Conservation (phyloP, 495 filamentous ascomycete species). For the Lindgomyces ingoldianus region DNA sequence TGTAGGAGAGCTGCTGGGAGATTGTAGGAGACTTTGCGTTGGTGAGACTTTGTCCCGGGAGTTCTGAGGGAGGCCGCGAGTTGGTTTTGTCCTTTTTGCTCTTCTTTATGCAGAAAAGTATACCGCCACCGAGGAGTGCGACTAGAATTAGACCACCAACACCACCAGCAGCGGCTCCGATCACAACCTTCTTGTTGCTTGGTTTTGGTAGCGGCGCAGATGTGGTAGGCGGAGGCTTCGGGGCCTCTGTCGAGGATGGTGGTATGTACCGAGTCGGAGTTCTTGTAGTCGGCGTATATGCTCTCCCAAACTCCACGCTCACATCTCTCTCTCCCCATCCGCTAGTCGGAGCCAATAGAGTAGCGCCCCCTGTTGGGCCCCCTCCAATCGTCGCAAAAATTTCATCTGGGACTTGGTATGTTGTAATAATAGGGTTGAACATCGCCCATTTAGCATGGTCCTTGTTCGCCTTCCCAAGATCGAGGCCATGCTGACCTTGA, state of each 20-base stretch:
- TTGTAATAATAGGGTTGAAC: constrained; percentile 44
- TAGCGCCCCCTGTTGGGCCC: constrained; percentile 8
- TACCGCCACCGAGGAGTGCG: neutral
- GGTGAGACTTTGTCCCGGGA: neutral
- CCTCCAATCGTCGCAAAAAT: constrained; percentile 49
- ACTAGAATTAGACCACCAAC: neutral
- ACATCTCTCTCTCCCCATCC: constrained; percentile 10
- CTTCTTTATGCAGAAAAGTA: neutral
- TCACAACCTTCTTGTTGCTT: neutral
- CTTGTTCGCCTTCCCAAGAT: constrained; percentile 46
- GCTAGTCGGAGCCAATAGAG: neutral
- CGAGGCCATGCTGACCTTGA: constrained; percentile 49
- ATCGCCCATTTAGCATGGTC: constrained; percentile 44
- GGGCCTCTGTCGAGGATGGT: neutral
- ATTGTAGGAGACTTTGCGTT: neutral
- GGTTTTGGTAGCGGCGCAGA: neutral
- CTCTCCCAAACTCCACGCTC: neutral
- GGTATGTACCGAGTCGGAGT: constrained; percentile 4
- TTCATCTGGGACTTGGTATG: constrained; percentile 48
- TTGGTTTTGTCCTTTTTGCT: neutral
- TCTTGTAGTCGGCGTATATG: constrained; percentile 7
- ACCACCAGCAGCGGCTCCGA: constrained; percentile 3
- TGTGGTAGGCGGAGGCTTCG: neutral
- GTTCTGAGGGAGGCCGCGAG: neutral
- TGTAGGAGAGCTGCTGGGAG: neutral